Conservation (phyloP, 305 asterid genomes). For the Fraxinus sp. region DNA sequence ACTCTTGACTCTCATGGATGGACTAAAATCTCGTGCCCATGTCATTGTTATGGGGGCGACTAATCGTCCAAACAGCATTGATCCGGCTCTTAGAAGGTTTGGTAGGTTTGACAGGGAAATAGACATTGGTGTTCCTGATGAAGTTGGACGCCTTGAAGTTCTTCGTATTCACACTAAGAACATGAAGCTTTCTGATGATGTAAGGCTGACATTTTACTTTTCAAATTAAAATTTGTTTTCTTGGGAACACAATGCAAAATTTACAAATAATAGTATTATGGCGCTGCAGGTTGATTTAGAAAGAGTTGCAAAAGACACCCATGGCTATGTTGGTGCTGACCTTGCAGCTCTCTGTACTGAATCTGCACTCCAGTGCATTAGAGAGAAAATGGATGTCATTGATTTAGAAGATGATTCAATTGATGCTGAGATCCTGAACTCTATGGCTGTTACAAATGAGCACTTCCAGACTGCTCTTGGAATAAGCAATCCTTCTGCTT, state of each 20-base stretch:
- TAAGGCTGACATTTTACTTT: slow-evolving; percentile 15
- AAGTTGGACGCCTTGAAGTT: slow-evolving; percentile 54
- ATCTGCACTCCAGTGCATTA: slow-evolving; percentile 63
- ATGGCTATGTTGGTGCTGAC: slow-evolving; percentile 70
- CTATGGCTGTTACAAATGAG: slow-evolving; percentile 61
- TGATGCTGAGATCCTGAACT: slow-evolving; percentile 64
- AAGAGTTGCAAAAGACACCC: slow-evolving; percentile 53
- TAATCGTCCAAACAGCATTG: slow-evolving; percentile 55
- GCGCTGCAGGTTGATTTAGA: slow-evolving; percentile 52
- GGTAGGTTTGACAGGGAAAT: slow-evolving; percentile 56
- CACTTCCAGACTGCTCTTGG: slow-evolving; percentile 66
- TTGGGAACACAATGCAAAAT: not conserved
- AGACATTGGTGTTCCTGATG: slow-evolving; percentile 57
- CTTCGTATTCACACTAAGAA: slow-evolving; percentile 50
- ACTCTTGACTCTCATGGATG: slow-evolving; percentile 55
- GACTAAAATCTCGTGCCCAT: slow-evolving; percentile 55
- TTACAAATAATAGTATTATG: not conserved
- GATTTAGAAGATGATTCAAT: slow-evolving; percentile 62
- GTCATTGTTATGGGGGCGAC: slow-evolving; percentile 61
- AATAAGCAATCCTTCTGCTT: slow-evolving; percentile 60
- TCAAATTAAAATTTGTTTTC: not conserved
- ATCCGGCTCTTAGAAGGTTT: slow-evolving; percentile 59
- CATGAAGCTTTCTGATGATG: slow-evolving; percentile 52
- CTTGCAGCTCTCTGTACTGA: slow-evolving; percentile 71
- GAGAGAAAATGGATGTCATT: slow-evolving; percentile 67